Base-by-base conservation (phyloP, 1,284 basidiomycete species). In the Takashimella tepidaria region DNA sequence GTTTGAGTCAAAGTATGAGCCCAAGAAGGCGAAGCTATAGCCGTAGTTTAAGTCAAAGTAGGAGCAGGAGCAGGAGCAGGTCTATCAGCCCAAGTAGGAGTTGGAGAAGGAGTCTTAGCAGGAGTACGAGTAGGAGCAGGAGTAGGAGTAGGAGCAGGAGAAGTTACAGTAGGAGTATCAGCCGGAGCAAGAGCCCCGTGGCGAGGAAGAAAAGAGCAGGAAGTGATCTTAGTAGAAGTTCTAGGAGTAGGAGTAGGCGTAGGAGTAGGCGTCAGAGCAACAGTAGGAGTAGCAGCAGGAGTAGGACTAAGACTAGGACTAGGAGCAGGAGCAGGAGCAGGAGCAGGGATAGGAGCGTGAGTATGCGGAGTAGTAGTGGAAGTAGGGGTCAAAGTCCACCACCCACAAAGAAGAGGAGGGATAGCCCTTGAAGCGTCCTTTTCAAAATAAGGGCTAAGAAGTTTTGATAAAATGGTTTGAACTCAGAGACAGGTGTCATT, bases 291-390 rank as follows among this genome's bases (percentile, higher is more conserved):
- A 8, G 8, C 6, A 47, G 45, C 22, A 5, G 6, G 8, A 21
- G 21, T 5, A 37, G 24, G n/a, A 44, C 11, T 10, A 44, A 22
- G 42, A 44, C 11, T 22, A 8, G 10, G 8, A n/a, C 8, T 19
- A 44, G n/a, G n/a, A 22, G n/a, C n/a, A 11, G 11, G 42, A 44
- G 42, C 42, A 44, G 42, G 42, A 44, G 42, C n/a, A 44, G 42
- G 42, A 37, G 31, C 16, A 37, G 31, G 31, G 16, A 16, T 37
- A 41, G 54, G 12, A 56, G 54, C n/a, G 49, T 37, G 13, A 56
- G 57, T 43, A 53, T 55, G 53, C 22, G 48, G n/a, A 53, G 51
- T 54, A 37, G 44, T 12, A 54, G 27, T 43, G 40, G 10, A 41
- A 20, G 22, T 22, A 41, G 41, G 23, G 23, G 41, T 4, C 41